Evolutionary conservation across 371 early-diverging fungal genomes (phyloP), one percentile per base, ranked within the genome.

Genomic region (Homolaphlyctis polyrhiza): DNA sequence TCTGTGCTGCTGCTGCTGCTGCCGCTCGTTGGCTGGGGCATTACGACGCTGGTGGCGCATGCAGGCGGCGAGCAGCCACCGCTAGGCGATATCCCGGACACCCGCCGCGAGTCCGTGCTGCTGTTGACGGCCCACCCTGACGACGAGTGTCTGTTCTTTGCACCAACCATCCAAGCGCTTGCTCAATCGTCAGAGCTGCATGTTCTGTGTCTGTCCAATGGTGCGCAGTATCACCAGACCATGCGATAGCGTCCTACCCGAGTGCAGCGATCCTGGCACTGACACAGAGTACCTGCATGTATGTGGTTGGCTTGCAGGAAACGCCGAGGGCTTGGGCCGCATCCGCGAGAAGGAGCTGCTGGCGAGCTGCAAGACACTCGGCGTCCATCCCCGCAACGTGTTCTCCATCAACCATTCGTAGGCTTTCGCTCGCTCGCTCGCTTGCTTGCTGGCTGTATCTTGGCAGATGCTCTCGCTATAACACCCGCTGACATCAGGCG

Each of bases 91-190:
- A 29, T 1, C 57, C 25, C 21, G 58, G 54, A 13, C 18, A 14
- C 1, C 21, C 63, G 28, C 60, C 27, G 21, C 77, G 76, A 55
- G 55, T 5, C 11, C 60, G 81, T 92, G 6, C 72, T 95, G 18
- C 72, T 99, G 28, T 79, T 97, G 33, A 93, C 89, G 23, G 98
- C 99, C 28, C 99, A 99, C 78, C 98, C 99, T 1, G 99, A 99
- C 79, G 99, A 99, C 79, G 99, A 99, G 72, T 94, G 93, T 76
- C 95, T 99, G 97, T 99, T 99, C 75, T 99, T 99, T 82, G 87
- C 91, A 14, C 99, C 99, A 0, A 88, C 93, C 14, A 65, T 95
- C 4, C 68, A 82, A 28, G 71, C 73, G 39, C 72, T 93, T 29
- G 57, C 57, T 67, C 75, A 27, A 14, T 57, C 35, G 13, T 66